phyloP scores from a whole-genome alignment of 108 stramenopile genomes.

The Nitzschia inconspicua region DNA sequence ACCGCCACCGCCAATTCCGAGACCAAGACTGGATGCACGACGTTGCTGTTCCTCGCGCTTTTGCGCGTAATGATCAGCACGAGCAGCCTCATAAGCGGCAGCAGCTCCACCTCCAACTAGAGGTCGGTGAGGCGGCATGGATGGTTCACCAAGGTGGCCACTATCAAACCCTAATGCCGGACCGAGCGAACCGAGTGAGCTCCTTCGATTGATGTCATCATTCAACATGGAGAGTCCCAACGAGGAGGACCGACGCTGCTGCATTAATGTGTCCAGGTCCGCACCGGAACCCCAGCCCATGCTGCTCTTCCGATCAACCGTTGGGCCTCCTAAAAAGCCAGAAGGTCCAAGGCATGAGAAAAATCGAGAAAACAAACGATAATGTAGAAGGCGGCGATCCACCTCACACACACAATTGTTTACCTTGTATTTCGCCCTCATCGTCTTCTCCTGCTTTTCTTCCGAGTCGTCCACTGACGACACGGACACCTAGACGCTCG shows the following conservation, averaged over 20 bases:
- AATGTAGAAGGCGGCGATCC: not conserved
- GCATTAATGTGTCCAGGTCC: constrained; percentile 44
- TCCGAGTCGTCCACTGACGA: constrained; percentile 75
- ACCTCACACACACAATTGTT: not conserved
- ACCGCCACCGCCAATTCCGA: constrained; percentile 42
- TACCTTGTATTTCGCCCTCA: constrained; percentile 6
- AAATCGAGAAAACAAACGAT: not conserved
- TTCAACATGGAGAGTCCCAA: constrained; percentile 53
- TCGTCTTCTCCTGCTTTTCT: constrained; percentile 74
- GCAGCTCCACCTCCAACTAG: constrained; percentile 77
- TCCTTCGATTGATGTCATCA: constrained; percentile 40
- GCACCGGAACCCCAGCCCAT: constrained; percentile 37
- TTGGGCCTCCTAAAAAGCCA: not conserved
- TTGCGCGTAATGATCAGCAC: constrained; percentile 64
- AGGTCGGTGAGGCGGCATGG: constrained; percentile 65
- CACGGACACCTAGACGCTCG: constrained; percentile 81
- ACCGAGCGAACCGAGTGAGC: constrained; percentile 42
- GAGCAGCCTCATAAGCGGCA: constrained; percentile 81
- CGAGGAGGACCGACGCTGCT: constrained; percentile 42
- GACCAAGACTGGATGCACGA: constrained; percentile 46
- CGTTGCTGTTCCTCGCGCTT: constrained; percentile 48
- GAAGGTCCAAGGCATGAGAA: not conserved
- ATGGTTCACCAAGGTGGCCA: constrained; percentile 17
- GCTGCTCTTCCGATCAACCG: constrained; percentile 37
- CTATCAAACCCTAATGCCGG: constrained; percentile 27